These are phyloP conservation scores for Hypoxylon intermedium DNA, from an alignment of 495 filamentous ascomycete species.

Conservation along the genomic window DNA sequence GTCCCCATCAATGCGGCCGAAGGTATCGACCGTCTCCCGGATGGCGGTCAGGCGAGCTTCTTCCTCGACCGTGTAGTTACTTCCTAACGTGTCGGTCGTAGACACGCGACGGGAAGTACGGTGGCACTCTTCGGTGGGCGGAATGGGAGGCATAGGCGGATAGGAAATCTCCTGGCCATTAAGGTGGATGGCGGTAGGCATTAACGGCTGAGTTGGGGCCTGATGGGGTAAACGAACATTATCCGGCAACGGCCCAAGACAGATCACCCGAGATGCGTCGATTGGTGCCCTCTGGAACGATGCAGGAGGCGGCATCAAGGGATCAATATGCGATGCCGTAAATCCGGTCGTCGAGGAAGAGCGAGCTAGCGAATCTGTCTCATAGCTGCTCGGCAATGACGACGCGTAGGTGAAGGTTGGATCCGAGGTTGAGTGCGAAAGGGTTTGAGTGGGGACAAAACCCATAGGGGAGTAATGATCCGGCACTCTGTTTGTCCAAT, in stretches of 20 bases:
- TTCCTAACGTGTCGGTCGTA: slow-evolving; percentile 55
- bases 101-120: slow-evolving; percentile 39
- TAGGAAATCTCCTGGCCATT: slow-evolving; percentile 38
- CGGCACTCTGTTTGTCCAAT: slow-evolving; percentile 47
- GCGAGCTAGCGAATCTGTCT: slow-evolving; percentile 44
- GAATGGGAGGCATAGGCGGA: slow-evolving; percentile 30
- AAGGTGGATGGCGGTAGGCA: slow-evolving; percentile 47
- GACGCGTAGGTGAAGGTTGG: slow-evolving; percentile 44
- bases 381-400: slow-evolving; percentile 44
- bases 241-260: slow-evolving; percentile 58
- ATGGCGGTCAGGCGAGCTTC: slow-evolving; percentile 52
- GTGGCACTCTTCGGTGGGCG: slow-evolving; percentile 17
- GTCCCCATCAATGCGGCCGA: slow-evolving; percentile 42
- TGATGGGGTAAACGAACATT: slow-evolving; percentile 55
- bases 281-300: slow-evolving; percentile 56
- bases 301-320: slow-evolving; percentile 42
- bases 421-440: slow-evolving; percentile 39
- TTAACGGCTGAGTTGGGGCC: slow-evolving; percentile 23
- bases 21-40: slow-evolving; percentile 5
- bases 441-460: slow-evolving; percentile 40
- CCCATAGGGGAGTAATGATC: slow-evolving; percentile 53
- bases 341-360: slow-evolving; percentile 45
- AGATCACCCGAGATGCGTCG: slow-evolving; percentile 58
- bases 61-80: slow-evolving; percentile 60
- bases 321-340: slow-evolving; percentile 38